Evolutionary conservation across 495 filamentous ascomycete species (phyloP), one percentile per base, ranked within the genome.

Genomic region (Pyrenula aspistea): DNA sequence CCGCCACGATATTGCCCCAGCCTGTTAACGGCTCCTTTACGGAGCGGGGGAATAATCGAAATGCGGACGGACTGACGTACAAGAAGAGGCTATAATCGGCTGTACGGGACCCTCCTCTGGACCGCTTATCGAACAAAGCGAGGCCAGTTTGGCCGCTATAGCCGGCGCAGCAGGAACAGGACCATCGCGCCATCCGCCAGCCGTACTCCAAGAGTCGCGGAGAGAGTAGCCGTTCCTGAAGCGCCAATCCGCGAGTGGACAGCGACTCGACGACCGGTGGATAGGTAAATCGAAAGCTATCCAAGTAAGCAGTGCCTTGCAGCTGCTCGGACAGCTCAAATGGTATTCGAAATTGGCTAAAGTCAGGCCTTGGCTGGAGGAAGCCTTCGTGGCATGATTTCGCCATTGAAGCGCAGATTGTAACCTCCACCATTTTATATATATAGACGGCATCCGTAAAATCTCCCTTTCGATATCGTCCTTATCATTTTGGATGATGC

Each of bases 401-500:
- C 12, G 56, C 51, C 12, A 50, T 57, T 10, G 48, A 48, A 4
- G 64, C 64, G 36, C 60, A 57, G 53, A 70, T 60, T 51, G 65
- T 66, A 24, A 67, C 49, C 56, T 25, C 56, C 53, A 66, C 60
- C n/a, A 47, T 57, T 15, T 53, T 49, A 50, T 68, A 67, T 23
- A 62, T 63, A 1, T n/a, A n/a, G 36, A 21, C 31, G 24, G 57
- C 66, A 68, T 69, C 49, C 59, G 54, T 2, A 36, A 54, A 4
- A 66, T 60, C 25, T 68, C 56, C 4, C 23, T 50, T 25, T 55
- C 48, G 49, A 65, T 68, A 24, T 64, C 60, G 22, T 55, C 51
- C 2, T 57, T 56, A 48, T 68, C 61, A 25, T 72, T 68, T 60
- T 72, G 67, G 3, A 71, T 54, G 24, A 71, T 71, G 53, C 68